phyloP scores from a whole-genome alignment of 1,139 yeast genomes.

The Protomyces inundatus region DNA sequence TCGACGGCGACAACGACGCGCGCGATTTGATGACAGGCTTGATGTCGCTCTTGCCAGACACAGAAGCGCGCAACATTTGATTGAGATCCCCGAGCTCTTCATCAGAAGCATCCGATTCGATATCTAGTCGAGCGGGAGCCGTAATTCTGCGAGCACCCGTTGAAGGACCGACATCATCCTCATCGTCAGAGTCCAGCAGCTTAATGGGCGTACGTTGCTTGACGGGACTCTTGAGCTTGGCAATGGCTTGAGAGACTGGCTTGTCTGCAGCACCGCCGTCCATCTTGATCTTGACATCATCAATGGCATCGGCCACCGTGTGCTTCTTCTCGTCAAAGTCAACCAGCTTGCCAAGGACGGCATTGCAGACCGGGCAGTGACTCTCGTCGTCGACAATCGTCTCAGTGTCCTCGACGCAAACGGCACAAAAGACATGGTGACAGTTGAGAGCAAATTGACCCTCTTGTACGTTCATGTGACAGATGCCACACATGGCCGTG shows the following conservation, averaged over 20 bases:
- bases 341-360: conserved; percentile 78
- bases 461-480: conserved; percentile 97
- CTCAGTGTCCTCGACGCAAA: conserved; percentile 88
- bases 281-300: conserved; percentile 42
- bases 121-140: background rate
- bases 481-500: conserved; percentile 68
- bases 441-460: conserved; percentile 83
- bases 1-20: background rate
- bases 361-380: conserved; percentile 93
- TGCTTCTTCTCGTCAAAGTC: conserved; percentile 57
- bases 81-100: background rate
- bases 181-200: too few species aligned
- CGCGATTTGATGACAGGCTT: background rate
- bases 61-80: background rate
- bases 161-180: too few species aligned
- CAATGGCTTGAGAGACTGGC: too few species aligned
- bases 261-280: too few species aligned
- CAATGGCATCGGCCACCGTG: conserved; percentile 78
- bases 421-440: conserved; percentile 84
- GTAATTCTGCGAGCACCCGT: too few species aligned
- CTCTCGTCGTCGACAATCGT: conserved; percentile 56
- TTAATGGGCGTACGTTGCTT: too few species aligned
- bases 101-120: background rate
- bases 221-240: too few species aligned
- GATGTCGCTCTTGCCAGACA: background rate